Base-by-base conservation (phyloP, 2,329 filamentous ascomycete genomes). In the Harringtonia lauricola region DNA sequence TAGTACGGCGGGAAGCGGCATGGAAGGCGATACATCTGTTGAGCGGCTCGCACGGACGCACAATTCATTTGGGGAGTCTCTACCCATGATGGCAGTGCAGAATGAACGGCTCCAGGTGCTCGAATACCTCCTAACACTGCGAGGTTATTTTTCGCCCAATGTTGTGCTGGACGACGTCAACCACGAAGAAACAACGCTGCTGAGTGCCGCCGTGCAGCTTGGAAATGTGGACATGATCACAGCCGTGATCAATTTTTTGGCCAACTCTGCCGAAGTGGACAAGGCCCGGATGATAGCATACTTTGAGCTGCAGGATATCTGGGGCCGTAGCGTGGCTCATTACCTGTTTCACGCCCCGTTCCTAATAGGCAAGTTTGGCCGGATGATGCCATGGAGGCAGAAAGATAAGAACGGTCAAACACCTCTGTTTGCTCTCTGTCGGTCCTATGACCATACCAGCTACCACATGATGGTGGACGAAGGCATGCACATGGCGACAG, bases 361-460 rank as follows among this genome's bases (percentile, higher is more conserved):
- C 42, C 68, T 98, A 18, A 92, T 98, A 52, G 66, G 70, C 36
- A 73, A 75, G 43, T 81, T 96, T 47, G 89, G 88, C 2, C 72
- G 74, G 47, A 64, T 90, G 51, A 68, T 98, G 42, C 85, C 87
- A 9, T 98, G 92, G 92, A 76, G 79, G 46, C 79, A 94, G 60
- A 87, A 83, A 52, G 92, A 98, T 62, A 94, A 88, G 59, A 95
- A 96, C 57, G 92, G 92, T 0, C 92, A 96, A 62, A 98, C 94
- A n/a, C 94, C 92, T 2, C 67, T 98, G 9, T 96, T 98, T 59
- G 92, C 92, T 2, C 70, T 96, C 1, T 96, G 89, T 60, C 79
- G 92, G 53, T 96, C 88, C 0, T 98, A 98, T 57, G 92, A 98
- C 57, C 88, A 98, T 60, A 73, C 80, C 1, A 74, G 89, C 52